Evolutionary conservation across 78 protist genomes (phyloP).

Genomic region (Dictyostelium intermedium): DNA sequence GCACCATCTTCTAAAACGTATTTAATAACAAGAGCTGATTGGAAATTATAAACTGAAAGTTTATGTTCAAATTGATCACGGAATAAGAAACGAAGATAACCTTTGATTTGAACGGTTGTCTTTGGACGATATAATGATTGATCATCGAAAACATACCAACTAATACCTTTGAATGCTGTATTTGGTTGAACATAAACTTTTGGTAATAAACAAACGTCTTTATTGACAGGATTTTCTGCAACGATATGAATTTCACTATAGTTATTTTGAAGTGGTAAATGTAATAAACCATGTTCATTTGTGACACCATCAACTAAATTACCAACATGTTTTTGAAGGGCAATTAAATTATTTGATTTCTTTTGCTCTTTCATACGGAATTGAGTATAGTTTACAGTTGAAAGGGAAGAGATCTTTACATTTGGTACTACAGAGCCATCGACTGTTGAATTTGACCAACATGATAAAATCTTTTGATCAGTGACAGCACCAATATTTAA

Average conservation of each 20-base stretch:
- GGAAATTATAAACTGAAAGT: slow-evolving; percentile 8
- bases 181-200: slow-evolving; percentile 21
- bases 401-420: slow-evolving; percentile 26
- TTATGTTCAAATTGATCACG: slow-evolving; percentile 26
- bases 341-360: slow-evolving; percentile 5
- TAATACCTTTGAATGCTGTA: background rate
- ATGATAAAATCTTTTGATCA: slow-evolving; percentile 30
- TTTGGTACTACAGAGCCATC: slow-evolving; percentile 18
- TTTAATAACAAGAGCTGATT: background rate
- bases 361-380: slow-evolving; percentile 22
- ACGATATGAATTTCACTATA: slow-evolving; percentile 33
- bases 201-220: slow-evolving; percentile 15
- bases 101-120: slow-evolving; percentile 61
- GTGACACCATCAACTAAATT: slow-evolving; percentile 50
- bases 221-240: slow-evolving; percentile 26
- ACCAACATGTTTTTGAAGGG: slow-evolving; percentile 48
- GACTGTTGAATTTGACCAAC: background rate
- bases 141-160: slow-evolving; percentile 75
- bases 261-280: slow-evolving; percentile 19
- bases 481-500: slow-evolving; percentile 35
- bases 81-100: slow-evolving; percentile 38
- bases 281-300: slow-evolving; percentile 39
- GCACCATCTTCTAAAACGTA: slow-evolving; percentile 5
- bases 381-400: slow-evolving; percentile 44
- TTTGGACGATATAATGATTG: slow-evolving; percentile 72